Percentiles rank a stretch among this genome's conserved stretches.
These are phyloP conservation scores for Rhypophila decipiens DNA, from an alignment of 495 filamentous ascomycete species.

Conservation along the genomic window DNA sequence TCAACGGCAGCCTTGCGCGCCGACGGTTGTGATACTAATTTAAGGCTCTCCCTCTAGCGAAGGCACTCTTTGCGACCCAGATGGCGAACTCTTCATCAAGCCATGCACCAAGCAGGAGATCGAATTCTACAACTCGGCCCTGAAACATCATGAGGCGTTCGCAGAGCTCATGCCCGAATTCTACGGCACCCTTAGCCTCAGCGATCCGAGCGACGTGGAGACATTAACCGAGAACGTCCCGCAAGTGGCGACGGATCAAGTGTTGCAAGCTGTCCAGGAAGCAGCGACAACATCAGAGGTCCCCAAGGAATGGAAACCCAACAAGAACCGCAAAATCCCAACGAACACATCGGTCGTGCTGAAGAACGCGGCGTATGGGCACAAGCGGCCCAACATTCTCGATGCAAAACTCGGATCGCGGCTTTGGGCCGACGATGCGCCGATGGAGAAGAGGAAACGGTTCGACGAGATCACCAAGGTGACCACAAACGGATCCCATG, in stretches of 20 bases:
- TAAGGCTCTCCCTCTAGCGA: constrained; percentile 57
- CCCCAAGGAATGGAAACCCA: constrained; percentile 28
- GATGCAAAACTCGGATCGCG: constrained; percentile 86
- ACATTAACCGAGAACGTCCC: constrained; percentile 48
- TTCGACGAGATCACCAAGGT: constrained; percentile 72
- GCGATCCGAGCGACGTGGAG: constrained; percentile 34
- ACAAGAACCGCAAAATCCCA: constrained; percentile 49
- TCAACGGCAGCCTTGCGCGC: neutral
- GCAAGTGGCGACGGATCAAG: constrained; percentile 29
- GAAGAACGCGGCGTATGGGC: constrained; percentile 78
- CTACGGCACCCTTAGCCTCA: constrained; percentile 66
- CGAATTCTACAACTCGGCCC: constrained; percentile 81
- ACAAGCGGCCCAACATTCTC: constrained; percentile 82
- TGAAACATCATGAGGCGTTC: constrained; percentile 58
- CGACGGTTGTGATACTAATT: constrained; percentile 6
- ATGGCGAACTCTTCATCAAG: constrained; percentile 87
- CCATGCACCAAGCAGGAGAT: constrained; percentile 85
- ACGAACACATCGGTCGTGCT: constrained; percentile 79
- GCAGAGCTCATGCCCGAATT: constrained; percentile 76
- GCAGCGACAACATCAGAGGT: constrained; percentile 13
- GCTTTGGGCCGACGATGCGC: constrained; percentile 81
- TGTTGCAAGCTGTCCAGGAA: constrained; percentile 20
- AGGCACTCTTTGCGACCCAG: constrained; percentile 78
- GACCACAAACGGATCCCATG: constrained; percentile 75
- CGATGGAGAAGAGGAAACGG: constrained; percentile 64